Evolutionary conservation across 768 basidiomycete genomes (phyloP).

Genomic region (Trametes coccinea): DNA sequence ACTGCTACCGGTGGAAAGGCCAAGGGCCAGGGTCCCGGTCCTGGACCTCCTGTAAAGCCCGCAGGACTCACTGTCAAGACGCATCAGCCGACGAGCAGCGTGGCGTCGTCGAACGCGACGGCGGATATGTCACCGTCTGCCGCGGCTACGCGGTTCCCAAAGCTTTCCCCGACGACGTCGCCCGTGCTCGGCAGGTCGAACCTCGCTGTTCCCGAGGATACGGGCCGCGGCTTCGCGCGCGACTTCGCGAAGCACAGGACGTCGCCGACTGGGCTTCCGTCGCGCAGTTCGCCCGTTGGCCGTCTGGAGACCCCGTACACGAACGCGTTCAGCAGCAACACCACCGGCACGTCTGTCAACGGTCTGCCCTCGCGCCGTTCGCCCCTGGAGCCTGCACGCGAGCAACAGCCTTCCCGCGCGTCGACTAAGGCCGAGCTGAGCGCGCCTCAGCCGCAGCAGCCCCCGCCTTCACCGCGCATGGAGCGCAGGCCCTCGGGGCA

Average conservation of each 20-base stretch:
- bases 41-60: constrained; percentile 32
- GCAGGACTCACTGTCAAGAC: constrained; percentile 30
- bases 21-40: constrained; percentile 6
- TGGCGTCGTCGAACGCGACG: not conserved
- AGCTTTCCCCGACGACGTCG: constrained; percentile 29
- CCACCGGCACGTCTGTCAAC: constrained; percentile 21
- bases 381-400: constrained; percentile 15
- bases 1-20: not conserved
- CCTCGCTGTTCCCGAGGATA: constrained; percentile 24
- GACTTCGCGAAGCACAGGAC: constrained; percentile 12
- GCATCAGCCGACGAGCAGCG: constrained; percentile 11
- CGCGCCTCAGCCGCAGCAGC: not conserved
- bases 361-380: constrained; percentile 25
- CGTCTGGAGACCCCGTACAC: constrained; percentile 29
- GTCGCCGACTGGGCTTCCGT: constrained; percentile 23
- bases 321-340: constrained; percentile 22
- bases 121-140: constrained; percentile 27
- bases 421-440: constrained; percentile 7
- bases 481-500: constrained; percentile 16
- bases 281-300: constrained; percentile 27
- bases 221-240: constrained; percentile 17
- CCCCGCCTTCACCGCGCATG: constrained; percentile 15
- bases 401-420: constrained; percentile 13
- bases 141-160: constrained; percentile 31
- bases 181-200: constrained; percentile 25